Evolutionary conservation across 495 filamentous ascomycete species (phyloP), one percentile per base, ranked within the genome.

Genomic region (Cetradonia linearis): DNA sequence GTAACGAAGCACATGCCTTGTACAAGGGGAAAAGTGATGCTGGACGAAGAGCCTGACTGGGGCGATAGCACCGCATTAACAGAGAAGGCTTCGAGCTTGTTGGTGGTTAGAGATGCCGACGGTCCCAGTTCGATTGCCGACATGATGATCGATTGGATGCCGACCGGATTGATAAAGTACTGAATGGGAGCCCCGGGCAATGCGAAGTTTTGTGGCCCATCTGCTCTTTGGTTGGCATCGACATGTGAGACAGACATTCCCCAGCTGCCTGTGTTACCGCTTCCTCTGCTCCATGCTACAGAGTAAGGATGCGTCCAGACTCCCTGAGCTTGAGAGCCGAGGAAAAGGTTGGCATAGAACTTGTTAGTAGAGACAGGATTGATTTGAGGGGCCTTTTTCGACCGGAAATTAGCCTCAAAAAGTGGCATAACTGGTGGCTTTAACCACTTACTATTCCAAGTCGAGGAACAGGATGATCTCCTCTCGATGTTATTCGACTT

Each of bases 1-100:
- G 90, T 95, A 13, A 94, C 79, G 63, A 89, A 92, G 0, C 82
- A 90, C 84, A 92, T 91, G 4, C 93, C 93, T 69, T 96, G 92
- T 1, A 95, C 83, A 8, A 96, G 68, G 0, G 91, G 91, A 65
- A 96, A 87, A 0, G 83, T 84, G 37, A 97, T 76, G 28, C 71
- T 72, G 3, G 84, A 74, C 1, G 71, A 64, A 1, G 81, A 80
- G 16, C 78, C 78, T 16, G 68, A 62, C 37, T 77, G 72, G 4
- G 78, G 73, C 36, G 77, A 75, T 13, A 97, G 71, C 36, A 86
- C 84, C 40, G 88, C 81, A 60, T 86, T 83, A 14, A 77, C 86
- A 3, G 89, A 92, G 65, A 91, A 89, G 10, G 83, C 81, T 52
- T 77, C 76, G 28, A 85, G 72, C 16, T 76, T 69, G 64, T 89